Conservation (phyloP, 345 rosid genomes). For the Psidium guajava region DNA sequence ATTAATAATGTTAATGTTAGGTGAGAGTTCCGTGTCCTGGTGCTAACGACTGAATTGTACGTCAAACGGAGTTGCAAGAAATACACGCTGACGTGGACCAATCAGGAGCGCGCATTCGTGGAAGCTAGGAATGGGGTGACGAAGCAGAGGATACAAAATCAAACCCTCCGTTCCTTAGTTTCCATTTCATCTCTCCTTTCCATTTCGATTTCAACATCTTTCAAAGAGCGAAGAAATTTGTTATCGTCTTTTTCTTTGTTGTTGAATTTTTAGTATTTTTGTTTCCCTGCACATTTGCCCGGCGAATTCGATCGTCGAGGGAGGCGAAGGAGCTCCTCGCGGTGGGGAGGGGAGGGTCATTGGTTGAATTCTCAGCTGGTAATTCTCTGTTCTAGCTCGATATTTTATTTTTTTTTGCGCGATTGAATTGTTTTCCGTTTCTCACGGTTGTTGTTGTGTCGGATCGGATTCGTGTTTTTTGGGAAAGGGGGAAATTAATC, state of each 20-base stretch:
- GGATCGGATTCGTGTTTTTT: not conserved
- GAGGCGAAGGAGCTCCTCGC: not conserved
- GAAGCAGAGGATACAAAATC: not conserved
- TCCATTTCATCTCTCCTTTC: not conserved
- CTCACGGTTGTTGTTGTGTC: not conserved
- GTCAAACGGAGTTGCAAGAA: no score
- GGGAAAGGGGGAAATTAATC: not conserved
- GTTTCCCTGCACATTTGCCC: not conserved
- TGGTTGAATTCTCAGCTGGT: not conserved
- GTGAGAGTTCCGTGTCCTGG: not conserved
- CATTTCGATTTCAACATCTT: not conserved
- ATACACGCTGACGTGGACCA: conserved; percentile 1
- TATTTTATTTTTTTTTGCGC: not conserved
- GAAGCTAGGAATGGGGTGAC: not conserved
- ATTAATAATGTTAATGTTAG: not conserved
- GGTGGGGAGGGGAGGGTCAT: not conserved
- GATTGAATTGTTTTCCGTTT: not conserved
- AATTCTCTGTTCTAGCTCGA: not conserved
- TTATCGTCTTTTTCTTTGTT: not conserved
- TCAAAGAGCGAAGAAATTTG: no score
- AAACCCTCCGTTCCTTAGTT: not conserved
- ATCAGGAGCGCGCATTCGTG: not conserved
- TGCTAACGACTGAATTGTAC: not conserved
- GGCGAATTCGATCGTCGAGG: not conserved
- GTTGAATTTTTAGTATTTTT: not conserved